phyloP scores from a whole-genome alignment of 441 rosid species.

The Eutrema salsugineum region DNA sequence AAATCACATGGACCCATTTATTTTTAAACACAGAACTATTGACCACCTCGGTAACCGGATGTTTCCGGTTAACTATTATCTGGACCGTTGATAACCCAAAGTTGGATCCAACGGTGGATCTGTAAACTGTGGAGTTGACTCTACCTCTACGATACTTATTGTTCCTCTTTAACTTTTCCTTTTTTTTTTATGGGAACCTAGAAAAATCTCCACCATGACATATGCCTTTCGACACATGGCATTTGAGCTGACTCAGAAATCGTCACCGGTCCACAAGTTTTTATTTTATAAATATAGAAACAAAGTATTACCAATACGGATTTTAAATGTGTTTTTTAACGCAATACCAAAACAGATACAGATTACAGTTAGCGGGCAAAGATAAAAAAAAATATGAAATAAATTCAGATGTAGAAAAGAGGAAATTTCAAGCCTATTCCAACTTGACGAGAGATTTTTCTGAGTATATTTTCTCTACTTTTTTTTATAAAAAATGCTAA shows the following conservation, averaged over 20 bases:
- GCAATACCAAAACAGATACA: too few species aligned
- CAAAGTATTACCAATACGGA: too few species aligned
- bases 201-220: neutral
- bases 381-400: too few species aligned
- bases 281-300: too few species aligned
- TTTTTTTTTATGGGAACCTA: neutral
- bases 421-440: too few species aligned
- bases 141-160: constrained; percentile 5
- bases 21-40: neutral
- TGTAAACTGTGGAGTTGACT: constrained; percentile 26
- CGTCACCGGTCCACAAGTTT: neutral
- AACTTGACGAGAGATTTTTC: too few species aligned
- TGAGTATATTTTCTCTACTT: too few species aligned
- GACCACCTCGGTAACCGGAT: constrained; percentile 22
- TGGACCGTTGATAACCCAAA: constrained; percentile 4
- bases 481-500: too few species aligned
- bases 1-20: constrained; percentile 23
- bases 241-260: neutral
- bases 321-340: too few species aligned
- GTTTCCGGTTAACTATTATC: constrained; percentile 7
- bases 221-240: neutral
- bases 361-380: too few species aligned
- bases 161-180: neutral
- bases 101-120: constrained; percentile 25
- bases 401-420: too few species aligned